Evolutionary conservation across 148 eudicot species (phyloP), one percentile per base, ranked within the genome.

Genomic region (Polygonum aviculare): DNA sequence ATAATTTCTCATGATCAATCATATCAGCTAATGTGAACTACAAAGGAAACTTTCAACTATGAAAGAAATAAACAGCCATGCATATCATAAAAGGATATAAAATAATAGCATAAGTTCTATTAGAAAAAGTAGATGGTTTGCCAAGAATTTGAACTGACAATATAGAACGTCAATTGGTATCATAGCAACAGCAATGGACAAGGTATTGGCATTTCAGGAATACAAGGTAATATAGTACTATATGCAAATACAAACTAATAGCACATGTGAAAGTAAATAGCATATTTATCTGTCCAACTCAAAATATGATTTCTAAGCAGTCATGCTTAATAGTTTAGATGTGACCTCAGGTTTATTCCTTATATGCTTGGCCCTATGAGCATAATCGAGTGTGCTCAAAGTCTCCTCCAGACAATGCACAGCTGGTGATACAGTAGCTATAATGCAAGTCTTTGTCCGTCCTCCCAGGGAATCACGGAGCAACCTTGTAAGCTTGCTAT

Each of bases 321-420:
- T 59, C 3, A 15, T 65, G 14, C 11, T 60, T 38, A 26, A 41
- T 18, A 14, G 47, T 6, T 7, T 11, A 33, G 16, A 51, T 80
- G 82, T 40, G 73, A 93, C 98, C 96, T 93, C 98, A 47, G 98
- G 98, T 82, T 89, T 93, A 79, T 93, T 93, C 77, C 78, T 91
- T 33, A 93, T 93, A 78, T 91, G 85, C 73, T 93, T 93, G 44
- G 98, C 98, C 79, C 98, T 86, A 74, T 93, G 98, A 45, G 98
- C 98, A 84, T 93, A 93, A 78, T 93, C 98, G 74, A 93, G 75
- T 26, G 98, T 93, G 79, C 98, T 93, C 75, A 93, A 82, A 35
- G 98, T 93, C 85, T 91, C 98, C 84, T 91, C 96, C 18, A 93
- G 84, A 81, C 98, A 93, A 75, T 93, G 98, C 59, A 93, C 98